Evolutionary conservation across 2,329 filamentous ascomycete species (phyloP), one percentile per base, ranked within the genome.

Genomic region (Clathrospora elynae): DNA sequence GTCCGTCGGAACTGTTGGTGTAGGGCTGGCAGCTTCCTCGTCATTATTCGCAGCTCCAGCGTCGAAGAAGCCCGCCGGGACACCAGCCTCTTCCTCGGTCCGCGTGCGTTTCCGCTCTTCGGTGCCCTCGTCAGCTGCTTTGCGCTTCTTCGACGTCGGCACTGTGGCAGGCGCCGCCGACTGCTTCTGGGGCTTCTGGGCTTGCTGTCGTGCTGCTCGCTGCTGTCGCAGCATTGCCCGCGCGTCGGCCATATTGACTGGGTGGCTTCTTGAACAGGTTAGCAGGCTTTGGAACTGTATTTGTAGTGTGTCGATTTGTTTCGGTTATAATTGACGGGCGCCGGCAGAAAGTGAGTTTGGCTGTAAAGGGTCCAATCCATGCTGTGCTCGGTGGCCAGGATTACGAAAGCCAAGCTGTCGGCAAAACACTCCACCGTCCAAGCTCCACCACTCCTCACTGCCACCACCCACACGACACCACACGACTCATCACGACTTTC

Each of bases 141-240:
- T 71, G 23, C 68, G 55, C 51, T 71, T 71, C 49, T 57, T 68
- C 24, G 66, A 65, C 3, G 46, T 42, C 6, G 64, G 58, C 18
- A 55, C 61, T 14, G 61, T 43, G 19, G 63, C 56, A n/a, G 63
- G 63, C 13, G 59, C 57, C 14, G 61, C 42, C 18, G 64, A 62
- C 34, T 51, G 55, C 48, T 60, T 67, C 43, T 57, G 60, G 14
- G 60, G 54, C 36, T 53, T 57, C 39, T 62, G 64, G 35, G 60
- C 51, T 40, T 67, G 66, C 30, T 68, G 64, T 28, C 68, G 61
- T 30, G 66, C 62, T 39, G 68, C 68, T 12, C 68, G 65, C 49
- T 71, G 65, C 53, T 70, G 65, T 41, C 68, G 67, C 28, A 71
- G 62, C 43, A 71, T 32, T 9, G 68, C 58, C 31, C 68, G 67